Evolutionary conservation across 2,329 filamentous ascomycete genomes (phyloP).

Genomic region (Pseudohalonectria lignicola): DNA sequence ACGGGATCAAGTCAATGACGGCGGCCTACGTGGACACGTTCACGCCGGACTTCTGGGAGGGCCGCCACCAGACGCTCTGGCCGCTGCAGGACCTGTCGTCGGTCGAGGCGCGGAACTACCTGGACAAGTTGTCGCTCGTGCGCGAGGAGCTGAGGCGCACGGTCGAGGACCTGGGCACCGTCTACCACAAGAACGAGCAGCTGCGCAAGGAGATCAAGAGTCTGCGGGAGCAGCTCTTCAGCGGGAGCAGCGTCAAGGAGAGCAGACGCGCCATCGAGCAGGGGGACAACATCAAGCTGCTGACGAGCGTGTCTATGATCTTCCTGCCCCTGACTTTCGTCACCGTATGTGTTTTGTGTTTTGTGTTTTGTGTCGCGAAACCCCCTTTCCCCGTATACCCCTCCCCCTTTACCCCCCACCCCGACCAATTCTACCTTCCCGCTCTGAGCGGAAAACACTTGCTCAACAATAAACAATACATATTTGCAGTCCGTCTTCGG

Average conservation of each 20-base stretch:
- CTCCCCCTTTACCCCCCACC: neutral
- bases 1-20: conserved; percentile 46
- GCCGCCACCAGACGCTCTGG: conserved; percentile 42
- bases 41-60: conserved; percentile 46
- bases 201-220: conserved; percentile 43
- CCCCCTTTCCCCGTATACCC: neutral
- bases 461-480: too few relatives aligned
- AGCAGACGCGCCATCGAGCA: conserved; percentile 51
- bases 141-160: conserved; percentile 38
- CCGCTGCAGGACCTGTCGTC: conserved; percentile 30
- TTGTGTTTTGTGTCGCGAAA: too few relatives aligned
- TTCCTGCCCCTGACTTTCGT: conserved; percentile 53
- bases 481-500: conserved; percentile 38
- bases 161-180: conserved; percentile 33
- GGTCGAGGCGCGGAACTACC: conserved; percentile 33
- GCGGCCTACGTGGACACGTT: conserved; percentile 46
- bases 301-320: conserved; percentile 50
- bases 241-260: conserved; percentile 51
- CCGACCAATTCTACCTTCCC: neutral
- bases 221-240: conserved; percentile 51
- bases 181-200: conserved; percentile 39
- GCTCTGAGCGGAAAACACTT: neutral
- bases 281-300: conserved; percentile 48
- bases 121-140: conserved; percentile 32
- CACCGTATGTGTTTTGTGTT: conserved; percentile 25